These are phyloP conservation scores for Monosporozyma siamensis DNA, from an alignment of 805 yeast species.

Conservation along the genomic window DNA sequence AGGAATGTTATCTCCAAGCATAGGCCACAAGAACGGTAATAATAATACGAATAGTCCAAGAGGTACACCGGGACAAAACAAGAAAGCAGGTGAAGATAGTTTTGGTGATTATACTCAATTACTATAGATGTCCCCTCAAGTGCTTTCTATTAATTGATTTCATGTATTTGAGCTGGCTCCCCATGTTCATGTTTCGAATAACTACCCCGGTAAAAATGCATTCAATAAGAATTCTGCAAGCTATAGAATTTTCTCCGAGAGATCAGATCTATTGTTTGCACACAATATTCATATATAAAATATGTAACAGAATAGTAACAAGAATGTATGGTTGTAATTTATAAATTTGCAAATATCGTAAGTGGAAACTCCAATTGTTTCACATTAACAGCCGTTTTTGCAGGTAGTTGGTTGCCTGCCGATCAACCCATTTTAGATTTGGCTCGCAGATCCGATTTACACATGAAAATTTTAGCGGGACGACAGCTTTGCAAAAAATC, in stretches of 20 bases:
- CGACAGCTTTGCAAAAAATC: too few relatives aligned
- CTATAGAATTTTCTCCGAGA: not conserved
- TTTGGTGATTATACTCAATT: constrained; percentile 1
- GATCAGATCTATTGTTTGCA: not conserved
- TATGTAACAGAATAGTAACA: too few relatives aligned
- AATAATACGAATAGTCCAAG: too few relatives aligned
- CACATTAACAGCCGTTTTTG: too few relatives aligned
- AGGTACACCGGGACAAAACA: constrained; percentile 2
- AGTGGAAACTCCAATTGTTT: too few relatives aligned
- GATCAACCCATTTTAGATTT: too few relatives aligned
- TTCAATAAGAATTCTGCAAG: not conserved
- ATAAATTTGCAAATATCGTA: not conserved
- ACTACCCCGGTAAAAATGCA: not conserved
- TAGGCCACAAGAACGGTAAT: constrained; percentile 12
- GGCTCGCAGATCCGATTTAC: too few relatives aligned
- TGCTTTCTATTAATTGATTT: too few relatives aligned
- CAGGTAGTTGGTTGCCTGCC: too few relatives aligned
- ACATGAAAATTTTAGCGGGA: too few relatives aligned
- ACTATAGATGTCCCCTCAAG: not conserved
- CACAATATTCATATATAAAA: too few relatives aligned
- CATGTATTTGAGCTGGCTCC: too few relatives aligned
- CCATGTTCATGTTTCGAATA: not conserved
- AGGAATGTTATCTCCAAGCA: constrained; percentile 47
- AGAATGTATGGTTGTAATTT: not conserved
- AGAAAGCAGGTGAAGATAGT: constrained; percentile 6